These are phyloP conservation scores for Cyclanthera cordifolia DNA, from an alignment of 306 rosid species.

Conservation along the genomic window DNA sequence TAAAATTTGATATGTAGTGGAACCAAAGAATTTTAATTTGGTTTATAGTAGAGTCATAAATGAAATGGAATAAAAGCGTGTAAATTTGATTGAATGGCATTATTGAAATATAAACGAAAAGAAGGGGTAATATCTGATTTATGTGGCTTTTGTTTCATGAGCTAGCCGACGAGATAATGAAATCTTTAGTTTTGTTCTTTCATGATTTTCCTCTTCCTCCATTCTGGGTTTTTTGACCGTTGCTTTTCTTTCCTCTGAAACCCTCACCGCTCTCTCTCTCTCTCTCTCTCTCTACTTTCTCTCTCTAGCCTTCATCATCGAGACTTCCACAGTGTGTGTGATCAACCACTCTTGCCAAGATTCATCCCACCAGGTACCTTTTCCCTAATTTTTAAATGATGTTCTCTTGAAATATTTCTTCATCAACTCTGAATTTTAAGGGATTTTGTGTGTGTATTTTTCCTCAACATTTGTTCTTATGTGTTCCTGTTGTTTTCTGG, in stretches of 20 bases:
- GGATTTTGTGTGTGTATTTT: background rate
- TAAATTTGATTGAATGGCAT: background rate
- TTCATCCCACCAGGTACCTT: slow-evolving; percentile 3
- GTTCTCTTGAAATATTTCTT: background rate
- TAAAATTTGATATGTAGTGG: too few relatives aligned
- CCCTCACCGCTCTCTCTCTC: slow-evolving; percentile 15
- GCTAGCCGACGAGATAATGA: slow-evolving; percentile 7
- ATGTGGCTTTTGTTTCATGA: background rate
- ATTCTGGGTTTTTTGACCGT: slow-evolving; percentile 18
- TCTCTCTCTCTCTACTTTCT: slow-evolving; percentile 33
- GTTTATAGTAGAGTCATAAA: too few relatives aligned
- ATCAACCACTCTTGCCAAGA: background rate
- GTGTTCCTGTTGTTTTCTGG: background rate
- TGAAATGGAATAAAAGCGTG: too few relatives aligned
- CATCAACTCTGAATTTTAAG: background rate
- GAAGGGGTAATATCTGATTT: background rate
- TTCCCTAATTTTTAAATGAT: background rate
- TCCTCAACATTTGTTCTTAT: background rate
- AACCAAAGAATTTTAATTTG: too few relatives aligned
- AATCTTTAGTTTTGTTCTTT: slow-evolving; percentile 3
- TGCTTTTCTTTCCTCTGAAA: slow-evolving; percentile 13
- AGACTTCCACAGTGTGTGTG: background rate
- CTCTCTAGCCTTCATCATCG: slow-evolving; percentile 15
- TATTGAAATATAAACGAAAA: background rate
- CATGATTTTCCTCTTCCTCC: slow-evolving; percentile 1